Percentiles rank a stretch among this genome's conserved stretches.
Conservation (phyloP, 176 grass and related monocot species). For the Bothriochloa decipiens region DNA sequence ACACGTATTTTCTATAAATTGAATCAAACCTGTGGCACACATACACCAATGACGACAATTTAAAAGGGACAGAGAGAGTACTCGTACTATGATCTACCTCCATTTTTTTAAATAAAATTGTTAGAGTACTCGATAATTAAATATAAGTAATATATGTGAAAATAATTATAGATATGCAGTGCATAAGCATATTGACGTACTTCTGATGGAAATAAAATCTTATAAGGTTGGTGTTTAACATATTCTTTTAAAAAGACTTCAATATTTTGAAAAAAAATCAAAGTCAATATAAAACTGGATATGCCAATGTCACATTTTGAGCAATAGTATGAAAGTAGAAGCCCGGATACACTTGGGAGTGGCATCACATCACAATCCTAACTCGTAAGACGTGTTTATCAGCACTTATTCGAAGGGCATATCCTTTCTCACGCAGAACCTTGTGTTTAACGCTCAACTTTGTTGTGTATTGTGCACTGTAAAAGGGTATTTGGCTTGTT, state of each 20-base stretch:
- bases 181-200: neutral
- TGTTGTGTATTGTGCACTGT: conserved; percentile 15
- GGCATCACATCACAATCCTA: neutral
- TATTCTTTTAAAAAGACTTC: neutral
- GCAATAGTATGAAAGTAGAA: too few species aligned
- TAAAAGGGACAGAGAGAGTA: too few species aligned
- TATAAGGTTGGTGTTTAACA: neutral
- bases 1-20: too few species aligned
- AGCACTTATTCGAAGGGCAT: neutral
- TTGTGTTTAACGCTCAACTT: conserved; percentile 28
- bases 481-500: conserved; percentile 15
- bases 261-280: neutral
- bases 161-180: neutral
- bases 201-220: neutral
- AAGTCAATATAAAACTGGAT: neutral
- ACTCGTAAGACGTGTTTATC: neutral
- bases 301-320: neutral
- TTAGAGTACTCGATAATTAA: neutral
- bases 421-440: neutral
- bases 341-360: neutral
- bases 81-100: neutral
- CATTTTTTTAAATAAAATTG: neutral
- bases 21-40: too few species aligned
- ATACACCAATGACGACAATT: too few species aligned
- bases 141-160: neutral